These are phyloP conservation scores for Backusella luteola DNA, from an alignment of 192 early-diverging fungal genomes.

Conservation along the genomic window DNA sequence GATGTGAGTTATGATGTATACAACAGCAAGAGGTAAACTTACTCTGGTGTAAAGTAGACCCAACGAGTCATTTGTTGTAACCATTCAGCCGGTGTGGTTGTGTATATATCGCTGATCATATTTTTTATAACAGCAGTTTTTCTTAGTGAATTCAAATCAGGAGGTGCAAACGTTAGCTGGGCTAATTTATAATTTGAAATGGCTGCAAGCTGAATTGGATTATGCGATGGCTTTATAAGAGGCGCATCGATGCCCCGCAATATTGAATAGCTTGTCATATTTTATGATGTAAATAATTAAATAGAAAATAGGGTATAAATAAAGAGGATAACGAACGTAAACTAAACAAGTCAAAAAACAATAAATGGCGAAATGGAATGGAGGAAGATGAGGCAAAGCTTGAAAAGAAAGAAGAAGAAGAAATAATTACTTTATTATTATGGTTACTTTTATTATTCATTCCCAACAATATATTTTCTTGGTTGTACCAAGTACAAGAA, in stretches of 20 bases:
- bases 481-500: background rate
- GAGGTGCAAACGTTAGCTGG: constrained; percentile 39
- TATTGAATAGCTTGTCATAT: background rate
- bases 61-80: constrained; percentile 39
- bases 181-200: constrained; percentile 44
- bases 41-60: constrained; percentile 41
- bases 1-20: background rate
- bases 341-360: background rate
- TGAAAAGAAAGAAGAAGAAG: background rate
- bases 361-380: background rate
- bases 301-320: background rate
- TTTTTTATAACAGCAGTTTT: constrained; percentile 43
- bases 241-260: background rate
- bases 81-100: constrained; percentile 39
- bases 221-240: constrained; percentile 20
- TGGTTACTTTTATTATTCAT: background rate
- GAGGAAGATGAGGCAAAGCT: background rate
- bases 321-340: background rate
- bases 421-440: background rate
- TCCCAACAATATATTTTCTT: background rate
- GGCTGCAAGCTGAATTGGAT: constrained; percentile 41
- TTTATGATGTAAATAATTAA: background rate
- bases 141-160: constrained; percentile 34
- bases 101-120: constrained; percentile 32
- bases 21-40: background rate